Base-by-base conservation (phyloP, 495 filamentous ascomycete genomes). In the Xylaria castorea region DNA sequence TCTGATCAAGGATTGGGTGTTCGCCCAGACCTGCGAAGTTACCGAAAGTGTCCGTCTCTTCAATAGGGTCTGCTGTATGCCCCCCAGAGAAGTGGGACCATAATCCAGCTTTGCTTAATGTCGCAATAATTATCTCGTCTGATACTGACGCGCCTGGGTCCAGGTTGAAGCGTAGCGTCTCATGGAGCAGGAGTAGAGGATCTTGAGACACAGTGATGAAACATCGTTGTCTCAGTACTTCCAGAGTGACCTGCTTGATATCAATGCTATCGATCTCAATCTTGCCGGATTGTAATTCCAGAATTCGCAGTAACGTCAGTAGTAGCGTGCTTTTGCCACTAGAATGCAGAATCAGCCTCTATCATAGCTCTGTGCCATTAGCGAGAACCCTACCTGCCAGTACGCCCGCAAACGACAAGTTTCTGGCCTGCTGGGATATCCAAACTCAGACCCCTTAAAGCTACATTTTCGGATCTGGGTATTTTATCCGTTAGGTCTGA, bases 341-440 rank as follows among this genome's bases (percentile, higher is more conserved):
- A 14, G 9, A 14, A 42, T 5, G 16, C 5, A 46, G 14, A 46
- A 16, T 46, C 14, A 46, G 42, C 14, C 42, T 16, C 14, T 46
- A 18, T n/a, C n/a, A n/a, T 46, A 18, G 4, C 5, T 46, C 14
- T 46, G 0, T 18, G 42, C 16, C 16, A 14, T 46, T 46, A 12
- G 3, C 42, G 42, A 18, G 42, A 14, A 46, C 42, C 71, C 68
- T 51, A 73, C 77, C 77, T 79, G 27, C 80, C 80, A 12, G 76
- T 81, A n/a, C 80, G 79, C 5, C 80, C 80, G 58, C 80, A 82
- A 51, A 91, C 88, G 30, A 83, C 87, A 36, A 91, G 79, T 68
- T 90, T 90, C 76, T 91, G 84, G 16, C 89, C 90, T 5, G 85
- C 80, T 6, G 80, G 67, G 50, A 92, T 84, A 14, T 80, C 77